Percentiles rank a stretch among this genome's conserved stretches.
phyloP scores from a whole-genome alignment of 495 filamentous ascomycete genomes.

The Bacidia gigantensis region DNA sequence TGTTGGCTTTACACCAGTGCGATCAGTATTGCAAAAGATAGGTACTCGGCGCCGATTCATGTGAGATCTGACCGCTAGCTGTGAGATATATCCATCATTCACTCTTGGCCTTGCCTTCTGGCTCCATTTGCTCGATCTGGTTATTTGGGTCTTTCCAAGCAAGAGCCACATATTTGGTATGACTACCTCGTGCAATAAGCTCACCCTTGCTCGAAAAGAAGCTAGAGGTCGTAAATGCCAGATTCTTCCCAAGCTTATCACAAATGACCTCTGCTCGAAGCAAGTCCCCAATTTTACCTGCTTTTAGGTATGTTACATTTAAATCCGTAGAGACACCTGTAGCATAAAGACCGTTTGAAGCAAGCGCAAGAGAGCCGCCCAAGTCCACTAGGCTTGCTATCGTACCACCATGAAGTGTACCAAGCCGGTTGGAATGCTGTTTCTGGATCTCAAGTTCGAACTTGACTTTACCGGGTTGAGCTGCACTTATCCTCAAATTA shows the following conservation, averaged over 20 bases:
- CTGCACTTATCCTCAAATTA: conserved; percentile 55
- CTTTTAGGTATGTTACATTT: conserved; percentile 81
- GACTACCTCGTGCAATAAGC: conserved; percentile 75
- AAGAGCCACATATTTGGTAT: conserved; percentile 64
- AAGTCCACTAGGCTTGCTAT: conserved; percentile 94
- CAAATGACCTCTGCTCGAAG: conserved; percentile 61
- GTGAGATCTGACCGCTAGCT: no score
- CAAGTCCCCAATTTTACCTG: conserved; percentile 67
- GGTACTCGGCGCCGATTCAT: no score
- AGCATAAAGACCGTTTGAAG: conserved; percentile 71
- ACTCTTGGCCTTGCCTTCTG: background rate
- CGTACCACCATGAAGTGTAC: conserved; percentile 85
- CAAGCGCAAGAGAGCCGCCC: conserved; percentile 84
- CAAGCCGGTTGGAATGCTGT: conserved; percentile 74
- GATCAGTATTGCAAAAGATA: no score
- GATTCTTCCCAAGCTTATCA: conserved; percentile 87
- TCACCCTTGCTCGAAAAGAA: conserved; percentile 69
- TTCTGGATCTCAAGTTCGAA: conserved; percentile 80
- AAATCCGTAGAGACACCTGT: conserved; percentile 91
- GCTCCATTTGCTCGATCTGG: conserved; percentile 35
- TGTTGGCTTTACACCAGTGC: no score
- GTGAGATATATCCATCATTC: no score
- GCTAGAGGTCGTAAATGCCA: conserved; percentile 73
- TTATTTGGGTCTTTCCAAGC: conserved; percentile 49
- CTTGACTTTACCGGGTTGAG: conserved; percentile 62